These are phyloP conservation scores for Cyberlindnera euphorbiiphila DNA, from an alignment of 805 yeast species.

Conservation along the genomic window DNA sequence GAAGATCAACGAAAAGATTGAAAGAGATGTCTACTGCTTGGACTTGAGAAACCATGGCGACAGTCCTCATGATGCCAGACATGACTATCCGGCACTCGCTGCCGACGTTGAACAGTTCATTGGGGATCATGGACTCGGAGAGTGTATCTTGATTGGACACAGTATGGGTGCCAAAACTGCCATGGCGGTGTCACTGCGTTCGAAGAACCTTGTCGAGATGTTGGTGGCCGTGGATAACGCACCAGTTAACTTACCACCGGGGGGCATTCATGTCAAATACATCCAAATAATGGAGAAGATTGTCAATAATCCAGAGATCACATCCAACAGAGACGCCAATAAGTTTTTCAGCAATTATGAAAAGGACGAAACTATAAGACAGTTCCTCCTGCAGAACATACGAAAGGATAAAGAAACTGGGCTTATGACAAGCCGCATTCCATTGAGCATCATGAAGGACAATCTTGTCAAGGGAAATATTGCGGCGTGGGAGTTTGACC, in stretches of 20 bases:
- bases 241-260: slow-evolving; percentile 63
- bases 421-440: slow-evolving; percentile 43
- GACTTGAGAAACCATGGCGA: slow-evolving; percentile 91
- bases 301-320: slow-evolving; percentile 40
- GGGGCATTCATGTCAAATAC: slow-evolving; percentile 62
- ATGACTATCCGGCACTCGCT: slow-evolving; percentile 78
- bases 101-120: slow-evolving; percentile 82
- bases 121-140: slow-evolving; percentile 29
- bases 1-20: slow-evolving; percentile 42
- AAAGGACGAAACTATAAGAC: slow-evolving; percentile 55
- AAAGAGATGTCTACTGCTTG: slow-evolving; percentile 59
- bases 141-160: slow-evolving; percentile 71
- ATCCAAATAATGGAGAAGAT: slow-evolving; percentile 59
- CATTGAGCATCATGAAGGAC: slow-evolving; percentile 64
- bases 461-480: slow-evolving; percentile 62
- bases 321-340: slow-evolving; percentile 64
- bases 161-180: slow-evolving; percentile 95
- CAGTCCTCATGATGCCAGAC: slow-evolving; percentile 72
- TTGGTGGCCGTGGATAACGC: slow-evolving; percentile 85
- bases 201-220: slow-evolving; percentile 57
- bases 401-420: slow-evolving; percentile 37
- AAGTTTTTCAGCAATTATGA: slow-evolving; percentile 60
- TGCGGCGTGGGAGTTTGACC: slow-evolving; percentile 73
- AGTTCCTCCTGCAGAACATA: slow-evolving; percentile 73
- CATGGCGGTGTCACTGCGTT: slow-evolving; percentile 76